Evolutionary conservation across 306 rosid species (phyloP).

Genomic region (Prunus mongolica): DNA sequence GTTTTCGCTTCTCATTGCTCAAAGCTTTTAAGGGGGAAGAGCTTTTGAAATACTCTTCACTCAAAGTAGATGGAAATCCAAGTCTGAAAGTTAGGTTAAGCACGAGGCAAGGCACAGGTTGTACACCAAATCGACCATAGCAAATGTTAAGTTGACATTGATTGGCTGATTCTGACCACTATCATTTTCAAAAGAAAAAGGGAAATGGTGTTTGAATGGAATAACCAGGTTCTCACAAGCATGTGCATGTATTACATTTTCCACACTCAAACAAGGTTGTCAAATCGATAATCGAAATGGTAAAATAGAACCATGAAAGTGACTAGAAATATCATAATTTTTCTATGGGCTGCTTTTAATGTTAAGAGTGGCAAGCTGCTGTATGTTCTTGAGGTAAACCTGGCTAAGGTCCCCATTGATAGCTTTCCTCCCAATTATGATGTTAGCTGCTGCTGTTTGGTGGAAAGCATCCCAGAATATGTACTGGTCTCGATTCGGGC

Average conservation of each 20-base stretch:
- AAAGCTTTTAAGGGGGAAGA: too few relatives aligned
- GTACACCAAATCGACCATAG: too few relatives aligned
- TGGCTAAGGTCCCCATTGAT: conserved; percentile 46
- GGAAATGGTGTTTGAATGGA: too few relatives aligned
- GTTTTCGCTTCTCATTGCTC: too few relatives aligned
- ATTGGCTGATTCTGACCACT: too few relatives aligned
- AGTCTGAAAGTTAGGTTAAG: too few relatives aligned
- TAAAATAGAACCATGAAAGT: background rate
- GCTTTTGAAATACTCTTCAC: too few relatives aligned
- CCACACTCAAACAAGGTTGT: background rate
- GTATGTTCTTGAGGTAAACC: conserved; percentile 58
- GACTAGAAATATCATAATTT: background rate
- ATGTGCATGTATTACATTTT: background rate
- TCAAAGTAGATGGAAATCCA: too few relatives aligned
- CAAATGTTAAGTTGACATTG: too few relatives aligned
- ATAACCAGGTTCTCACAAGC: background rate
- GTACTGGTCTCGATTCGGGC: conserved; percentile 56
- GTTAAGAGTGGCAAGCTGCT: conserved; percentile 66
- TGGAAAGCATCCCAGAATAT: conserved; percentile 94
- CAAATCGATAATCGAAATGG: background rate
- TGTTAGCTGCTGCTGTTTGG: conserved; percentile 78
- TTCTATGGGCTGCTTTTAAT: background rate
- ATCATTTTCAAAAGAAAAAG: too few relatives aligned
- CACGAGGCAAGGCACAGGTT: too few relatives aligned
- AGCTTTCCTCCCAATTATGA: conserved; percentile 60